Evolutionary conservation across 208 protist genomes (phyloP).

Genomic region (Crithidia mellificae): DNA sequence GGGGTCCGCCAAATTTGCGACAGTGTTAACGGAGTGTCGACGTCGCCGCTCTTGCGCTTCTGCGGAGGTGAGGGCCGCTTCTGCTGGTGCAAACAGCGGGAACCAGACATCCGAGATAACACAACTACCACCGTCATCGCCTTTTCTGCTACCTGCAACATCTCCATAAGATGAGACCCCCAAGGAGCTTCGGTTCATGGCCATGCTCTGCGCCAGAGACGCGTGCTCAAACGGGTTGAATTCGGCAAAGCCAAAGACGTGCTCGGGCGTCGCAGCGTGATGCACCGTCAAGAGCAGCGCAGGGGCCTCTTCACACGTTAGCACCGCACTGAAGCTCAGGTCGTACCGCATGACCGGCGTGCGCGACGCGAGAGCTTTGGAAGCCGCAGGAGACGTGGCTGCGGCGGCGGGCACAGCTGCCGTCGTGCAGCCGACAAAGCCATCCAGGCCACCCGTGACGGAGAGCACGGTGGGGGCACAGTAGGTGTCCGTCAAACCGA

Average conservation of each 20-base stretch:
- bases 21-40: not conserved
- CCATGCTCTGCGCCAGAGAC: too few species aligned
- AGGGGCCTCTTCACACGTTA: constrained; percentile 34
- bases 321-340: constrained; percentile 34
- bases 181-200: too few species aligned
- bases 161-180: too few species aligned
- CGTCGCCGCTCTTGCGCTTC: constrained; percentile 8
- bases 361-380: not conserved
- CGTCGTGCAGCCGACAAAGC: constrained; percentile 4
- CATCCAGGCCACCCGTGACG: constrained; percentile 24
- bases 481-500: not conserved
- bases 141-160: too few species aligned
- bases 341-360: constrained; percentile 47
- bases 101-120: constrained; percentile 58
- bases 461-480: constrained; percentile 22
- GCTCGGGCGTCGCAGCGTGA: constrained; percentile 26
- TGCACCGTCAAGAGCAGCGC: constrained; percentile 51
- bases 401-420: not conserved
- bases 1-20: not conserved
- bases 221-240: constrained; percentile 34
- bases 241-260: constrained; percentile 47
- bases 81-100: constrained; percentile 35
- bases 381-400: too few species aligned
- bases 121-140: too few species aligned
- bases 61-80: constrained; percentile 4